phyloP scores from a whole-genome alignment of 768 basidiomycete species.

The Termitomyces sp. region DNA sequence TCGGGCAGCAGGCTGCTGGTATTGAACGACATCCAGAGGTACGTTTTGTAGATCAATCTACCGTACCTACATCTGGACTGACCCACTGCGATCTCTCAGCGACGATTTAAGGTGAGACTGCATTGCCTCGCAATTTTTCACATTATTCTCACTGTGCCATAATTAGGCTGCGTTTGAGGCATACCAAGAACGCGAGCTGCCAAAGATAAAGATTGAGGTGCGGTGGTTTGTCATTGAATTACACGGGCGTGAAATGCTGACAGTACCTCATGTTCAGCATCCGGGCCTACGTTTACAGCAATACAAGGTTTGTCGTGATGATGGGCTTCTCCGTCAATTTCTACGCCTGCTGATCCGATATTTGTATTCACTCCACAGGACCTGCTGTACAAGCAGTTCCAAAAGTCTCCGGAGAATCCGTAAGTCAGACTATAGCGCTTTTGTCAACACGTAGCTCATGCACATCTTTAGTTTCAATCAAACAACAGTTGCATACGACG shows the following conservation, averaged over 20 bases:
- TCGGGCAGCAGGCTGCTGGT: conserved; percentile 82
- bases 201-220: conserved; percentile 74
- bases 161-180: conserved; percentile 82
- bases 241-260: not conserved
- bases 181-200: conserved; percentile 85
- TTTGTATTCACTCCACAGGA: conserved; percentile 48
- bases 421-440: conserved; percentile 34
- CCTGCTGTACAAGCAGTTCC: conserved; percentile 89
- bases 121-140: conserved; percentile 3
- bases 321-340: not conserved
- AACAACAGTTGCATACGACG: conserved; percentile 74
- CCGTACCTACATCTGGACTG: conserved; percentile 1
- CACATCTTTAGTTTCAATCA: conserved; percentile 73
- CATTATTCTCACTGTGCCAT: conserved; percentile 10
- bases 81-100: conserved; percentile 39
- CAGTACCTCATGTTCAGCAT: conserved; percentile 46
- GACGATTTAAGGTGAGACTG: conserved; percentile 76
- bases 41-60: conserved; percentile 20
- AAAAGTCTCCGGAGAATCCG: conserved; percentile 96
- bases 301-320: conserved; percentile 57
- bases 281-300: conserved; percentile 91
- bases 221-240: conserved; percentile 19
- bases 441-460: not conserved
- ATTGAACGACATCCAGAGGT: conserved; percentile 94
- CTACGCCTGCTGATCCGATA: conserved; percentile 7